Evolutionary conservation across 2,329 filamentous ascomycete species (phyloP), one percentile per base, ranked within the genome.

Genomic region (Stagonosporopsis rhizophila): DNA sequence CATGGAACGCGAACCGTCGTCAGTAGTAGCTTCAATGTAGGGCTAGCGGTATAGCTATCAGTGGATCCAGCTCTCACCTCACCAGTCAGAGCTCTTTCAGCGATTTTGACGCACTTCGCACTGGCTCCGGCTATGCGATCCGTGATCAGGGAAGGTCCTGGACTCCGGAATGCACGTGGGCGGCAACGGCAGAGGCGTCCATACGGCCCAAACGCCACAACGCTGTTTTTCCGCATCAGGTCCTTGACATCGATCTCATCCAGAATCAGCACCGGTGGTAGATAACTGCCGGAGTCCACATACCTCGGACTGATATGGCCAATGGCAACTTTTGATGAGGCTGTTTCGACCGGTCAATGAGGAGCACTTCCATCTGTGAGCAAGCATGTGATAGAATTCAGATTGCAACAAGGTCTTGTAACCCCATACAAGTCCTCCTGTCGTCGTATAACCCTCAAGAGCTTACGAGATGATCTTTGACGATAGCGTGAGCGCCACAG

Each of bases 121-220:
- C 25, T 45, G 44, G 40, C 34, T 35, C 25, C 27, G 25, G 52
- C 19, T 32, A 48, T 23, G 32, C 38, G 11, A 15, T 34, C 30
- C 38, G 25, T 39, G 34, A 39, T 5, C 34, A 25, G 32, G 39
- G 52, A 45, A 35, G 19, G 39, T 27, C 44, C 32, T 34, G 32
- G 20, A 8, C 5, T 11, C 12, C 17, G 34, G n/a, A 17, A 37
- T 19, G 25, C 44, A 37, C n/a, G 42, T 46, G 37, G 20, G 11
- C 30, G 47, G 47, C 23, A 44, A 32, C 27, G 46, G 37, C 38
- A 42, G 47, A 50, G 39, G 38, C 38, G 47, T 38, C 25, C 27
- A 30, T 42, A 37, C 38, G 44, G 32, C 44, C 51, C 28, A 37
- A 38, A 27, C 44, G n/a, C 17, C n/a, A n/a, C n/a, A n/a, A n/a